phyloP scores from a whole-genome alignment of 805 yeast genomes.

The Ogataea angusta region DNA sequence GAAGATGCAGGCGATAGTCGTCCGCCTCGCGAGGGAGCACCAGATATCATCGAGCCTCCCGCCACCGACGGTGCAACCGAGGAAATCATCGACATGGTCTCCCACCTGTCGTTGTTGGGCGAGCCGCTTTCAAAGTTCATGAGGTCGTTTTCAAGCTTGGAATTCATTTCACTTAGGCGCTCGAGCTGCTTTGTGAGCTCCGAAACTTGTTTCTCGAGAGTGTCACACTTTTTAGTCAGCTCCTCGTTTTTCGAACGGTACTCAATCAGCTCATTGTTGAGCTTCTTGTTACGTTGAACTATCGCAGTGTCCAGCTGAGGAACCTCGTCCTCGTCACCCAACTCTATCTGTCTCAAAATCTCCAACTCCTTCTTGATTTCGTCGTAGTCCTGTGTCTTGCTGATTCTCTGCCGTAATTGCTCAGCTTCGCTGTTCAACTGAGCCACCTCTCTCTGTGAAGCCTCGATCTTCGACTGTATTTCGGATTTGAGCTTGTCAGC shows the following conservation, averaged over 20 bases:
- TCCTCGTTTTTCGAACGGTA: slow-evolving; percentile 58
- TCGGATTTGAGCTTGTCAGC: slow-evolving; percentile 24
- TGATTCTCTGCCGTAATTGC: slow-evolving; percentile 46
- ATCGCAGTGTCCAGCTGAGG: slow-evolving; percentile 41
- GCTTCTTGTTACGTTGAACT: slow-evolving; percentile 65
- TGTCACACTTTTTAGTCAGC: slow-evolving; percentile 37
- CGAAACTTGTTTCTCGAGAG: slow-evolving; percentile 38
- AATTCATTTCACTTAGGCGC: slow-evolving; percentile 45
- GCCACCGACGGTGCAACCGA: slow-evolving; percentile 39
- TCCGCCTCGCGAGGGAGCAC: slow-evolving; percentile 19
- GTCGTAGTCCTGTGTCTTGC: slow-evolving; percentile 65
- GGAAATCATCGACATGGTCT: slow-evolving; percentile 65
- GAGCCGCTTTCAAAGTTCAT: slow-evolving; percentile 48
- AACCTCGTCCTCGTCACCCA: slow-evolving; percentile 45
- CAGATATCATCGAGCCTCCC: slow-evolving; percentile 3
- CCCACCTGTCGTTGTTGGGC: slow-evolving; percentile 47
- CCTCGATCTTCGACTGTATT: slow-evolving; percentile 32
- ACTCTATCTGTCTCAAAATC: slow-evolving; percentile 70
- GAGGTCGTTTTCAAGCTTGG: slow-evolving; percentile 72
- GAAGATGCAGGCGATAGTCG: slow-evolving; percentile 52
- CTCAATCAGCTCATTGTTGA: slow-evolving; percentile 67
- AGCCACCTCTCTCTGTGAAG: slow-evolving; percentile 42
- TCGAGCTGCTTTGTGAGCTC: slow-evolving; percentile 38
- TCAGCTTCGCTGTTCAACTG: slow-evolving; percentile 50
- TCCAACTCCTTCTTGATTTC: slow-evolving; percentile 74